Evolutionary conservation across 2,329 filamentous ascomycete species (phyloP).

Genomic region (Truncatella angustata): DNA sequence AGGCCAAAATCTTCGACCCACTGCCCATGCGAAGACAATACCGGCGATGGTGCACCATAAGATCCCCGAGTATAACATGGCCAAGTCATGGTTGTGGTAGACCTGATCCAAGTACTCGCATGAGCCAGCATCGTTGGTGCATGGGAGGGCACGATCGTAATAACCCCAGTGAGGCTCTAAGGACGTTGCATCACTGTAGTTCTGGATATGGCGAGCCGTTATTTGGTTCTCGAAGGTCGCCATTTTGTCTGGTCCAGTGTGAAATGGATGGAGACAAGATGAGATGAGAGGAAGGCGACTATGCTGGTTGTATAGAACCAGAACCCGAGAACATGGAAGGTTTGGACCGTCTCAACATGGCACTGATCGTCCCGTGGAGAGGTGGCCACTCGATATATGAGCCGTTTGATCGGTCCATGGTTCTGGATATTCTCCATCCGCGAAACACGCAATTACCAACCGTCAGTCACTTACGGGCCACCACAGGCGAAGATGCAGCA

Average conservation of each 20-base stretch:
- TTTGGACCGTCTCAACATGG: neutral
- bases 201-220: slow-evolving; percentile 41
- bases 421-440: neutral
- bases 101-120: slow-evolving; percentile 57
- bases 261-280: neutral
- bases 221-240: slow-evolving; percentile 18
- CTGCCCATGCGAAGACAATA: slow-evolving; percentile 42
- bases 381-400: neutral
- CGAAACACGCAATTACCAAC: neutral
- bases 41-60: slow-evolving; percentile 46
- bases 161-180: slow-evolving; percentile 57
- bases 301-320: neutral
- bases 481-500: neutral
- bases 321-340: neutral
- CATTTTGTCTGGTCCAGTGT: slow-evolving; percentile 16
- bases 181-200: slow-evolving; percentile 34
- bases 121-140: slow-evolving; percentile 54
- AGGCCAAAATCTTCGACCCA: slow-evolving; percentile 26
- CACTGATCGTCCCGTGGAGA: neutral
- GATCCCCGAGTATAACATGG: slow-evolving; percentile 50
- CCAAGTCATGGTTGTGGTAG: slow-evolving; percentile 45
- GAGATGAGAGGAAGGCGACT: neutral
- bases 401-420: neutral
- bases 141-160: slow-evolving; percentile 50
- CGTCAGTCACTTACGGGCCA: neutral